phyloP scores from a whole-genome alignment of 441 rosid species.

The Melastoma candidum region DNA sequence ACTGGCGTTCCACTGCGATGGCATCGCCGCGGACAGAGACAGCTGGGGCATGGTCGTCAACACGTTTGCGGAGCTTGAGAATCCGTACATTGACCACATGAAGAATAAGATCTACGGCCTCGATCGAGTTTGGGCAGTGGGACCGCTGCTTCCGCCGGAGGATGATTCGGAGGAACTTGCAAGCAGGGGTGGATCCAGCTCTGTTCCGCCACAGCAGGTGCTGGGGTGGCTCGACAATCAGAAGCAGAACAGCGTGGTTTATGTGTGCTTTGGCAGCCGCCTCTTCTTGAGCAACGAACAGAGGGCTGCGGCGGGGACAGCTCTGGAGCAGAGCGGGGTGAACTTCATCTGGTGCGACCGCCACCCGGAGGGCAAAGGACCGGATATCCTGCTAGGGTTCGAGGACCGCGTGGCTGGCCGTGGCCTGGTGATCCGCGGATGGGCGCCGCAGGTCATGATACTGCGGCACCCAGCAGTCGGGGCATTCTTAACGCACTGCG shows the following conservation, averaged over 20 bases:
- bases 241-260: conserved; percentile 10
- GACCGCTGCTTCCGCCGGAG: conserved; percentile 18
- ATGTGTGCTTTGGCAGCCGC: conserved; percentile 25
- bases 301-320: conserved; percentile 11
- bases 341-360: conserved; percentile 13
- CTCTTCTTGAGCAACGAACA: conserved; percentile 2
- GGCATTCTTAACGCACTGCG: conserved; percentile 21
- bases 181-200: conserved; percentile 17
- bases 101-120: conserved; percentile 11
- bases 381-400: conserved; percentile 17
- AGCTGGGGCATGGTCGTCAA: conserved; percentile 38
- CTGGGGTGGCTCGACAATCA: conserved; percentile 21
- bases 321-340: conserved; percentile 14
- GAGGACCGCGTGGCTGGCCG: conserved; percentile 20
- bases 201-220: conserved; percentile 1
- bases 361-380: neutral
- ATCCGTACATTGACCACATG: conserved; percentile 21
- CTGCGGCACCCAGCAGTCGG: conserved; percentile 19
- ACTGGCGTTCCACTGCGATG: conserved; percentile 17
- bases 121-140: conserved; percentile 23
- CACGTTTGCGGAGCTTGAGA: conserved; percentile 28
- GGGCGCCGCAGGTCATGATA: conserved; percentile 23
- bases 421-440: conserved; percentile 15
- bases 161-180: neutral
- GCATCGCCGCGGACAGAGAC: conserved; percentile 12